phyloP scores from a whole-genome alignment of 2,329 filamentous ascomycete genomes.

The Fusarium liriodendri region DNA sequence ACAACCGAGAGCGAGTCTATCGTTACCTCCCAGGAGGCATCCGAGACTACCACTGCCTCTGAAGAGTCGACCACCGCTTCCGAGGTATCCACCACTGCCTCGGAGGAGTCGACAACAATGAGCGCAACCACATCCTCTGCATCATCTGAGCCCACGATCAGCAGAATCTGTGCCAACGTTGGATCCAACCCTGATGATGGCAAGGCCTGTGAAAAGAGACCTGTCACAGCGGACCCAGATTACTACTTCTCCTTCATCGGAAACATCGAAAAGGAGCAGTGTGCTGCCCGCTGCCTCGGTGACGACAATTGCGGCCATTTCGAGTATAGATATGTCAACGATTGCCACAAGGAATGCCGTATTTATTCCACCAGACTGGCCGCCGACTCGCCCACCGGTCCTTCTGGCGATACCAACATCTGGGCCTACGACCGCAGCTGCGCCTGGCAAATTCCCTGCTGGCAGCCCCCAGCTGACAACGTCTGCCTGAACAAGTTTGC shows the following conservation, averaged over 20 bases:
- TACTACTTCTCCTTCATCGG: not conserved
- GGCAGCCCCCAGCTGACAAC: not conserved
- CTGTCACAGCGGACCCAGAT: not conserved
- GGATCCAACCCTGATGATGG: constrained; percentile 1
- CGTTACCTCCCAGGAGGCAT: not conserved
- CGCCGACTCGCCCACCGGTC: not conserved
- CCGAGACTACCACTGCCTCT: not conserved
- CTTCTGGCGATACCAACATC: not conserved
- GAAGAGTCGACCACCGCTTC: not conserved
- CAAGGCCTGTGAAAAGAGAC: not conserved
- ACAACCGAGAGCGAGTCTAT: not conserved
- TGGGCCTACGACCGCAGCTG: constrained; percentile 2
- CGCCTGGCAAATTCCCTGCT: constrained; percentile 8
- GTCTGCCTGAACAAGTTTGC: constrained; percentile 6
- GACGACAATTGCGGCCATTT: not conserved
- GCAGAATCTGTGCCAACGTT: constrained; percentile 10
- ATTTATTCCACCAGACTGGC: not conserved
- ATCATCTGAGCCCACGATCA: not conserved
- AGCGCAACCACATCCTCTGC: not conserved
- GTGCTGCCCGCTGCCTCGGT: not conserved
- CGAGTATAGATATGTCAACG: not conserved
- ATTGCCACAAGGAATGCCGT: constrained; percentile 6
- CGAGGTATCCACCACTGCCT: not conserved
- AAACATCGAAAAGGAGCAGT: constrained; percentile 8
- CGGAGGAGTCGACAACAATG: not conserved